Evolutionary conservation across 1,284 basidiomycete species (phyloP).

Genomic region (Melampsora americana): DNA sequence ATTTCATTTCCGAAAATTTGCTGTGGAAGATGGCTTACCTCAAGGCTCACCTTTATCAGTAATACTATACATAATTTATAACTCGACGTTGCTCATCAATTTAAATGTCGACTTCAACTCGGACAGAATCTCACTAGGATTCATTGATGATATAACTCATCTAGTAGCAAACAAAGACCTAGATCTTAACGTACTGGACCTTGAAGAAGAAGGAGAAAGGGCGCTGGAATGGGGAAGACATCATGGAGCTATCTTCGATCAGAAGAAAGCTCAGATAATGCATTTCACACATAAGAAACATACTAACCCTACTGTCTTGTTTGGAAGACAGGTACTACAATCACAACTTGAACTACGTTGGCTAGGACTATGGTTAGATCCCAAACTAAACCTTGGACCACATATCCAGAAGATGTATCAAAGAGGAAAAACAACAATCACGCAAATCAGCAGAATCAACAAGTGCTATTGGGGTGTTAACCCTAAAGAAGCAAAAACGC

Average conservation of each 20-base stretch:
- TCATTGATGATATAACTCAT: constrained; percentile 22
- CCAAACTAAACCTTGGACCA: neutral
- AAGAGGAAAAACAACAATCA: neutral
- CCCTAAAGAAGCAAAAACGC: neutral
- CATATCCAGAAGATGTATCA: neutral
- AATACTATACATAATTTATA: constrained; percentile 27
- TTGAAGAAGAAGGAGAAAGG: neutral
- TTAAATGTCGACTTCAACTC: neutral
- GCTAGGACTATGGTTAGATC: neutral
- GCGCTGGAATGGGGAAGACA: constrained; percentile 1
- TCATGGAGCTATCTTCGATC: constrained; percentile 17
- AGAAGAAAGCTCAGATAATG: constrained; percentile 13
- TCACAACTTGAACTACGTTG: neutral
- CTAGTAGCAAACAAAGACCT: neutral
- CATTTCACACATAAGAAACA: constrained; percentile 2
- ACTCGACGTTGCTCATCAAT: constrained; percentile 2
- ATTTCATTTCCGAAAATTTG: constrained; percentile 4
- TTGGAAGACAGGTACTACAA: neutral
- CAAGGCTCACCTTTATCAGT: too few species aligned
- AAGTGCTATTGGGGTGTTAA: neutral
- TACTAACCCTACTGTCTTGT: neutral
- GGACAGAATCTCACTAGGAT: constrained; percentile 8
- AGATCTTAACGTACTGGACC: neutral
- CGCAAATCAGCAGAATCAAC: neutral
- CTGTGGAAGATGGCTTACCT: constrained; percentile 8